Evolutionary conservation across 352 stramenopile genomes (phyloP), one percentile per base, ranked within the genome.

Genomic region (Globisporangium megalacanthum): DNA sequence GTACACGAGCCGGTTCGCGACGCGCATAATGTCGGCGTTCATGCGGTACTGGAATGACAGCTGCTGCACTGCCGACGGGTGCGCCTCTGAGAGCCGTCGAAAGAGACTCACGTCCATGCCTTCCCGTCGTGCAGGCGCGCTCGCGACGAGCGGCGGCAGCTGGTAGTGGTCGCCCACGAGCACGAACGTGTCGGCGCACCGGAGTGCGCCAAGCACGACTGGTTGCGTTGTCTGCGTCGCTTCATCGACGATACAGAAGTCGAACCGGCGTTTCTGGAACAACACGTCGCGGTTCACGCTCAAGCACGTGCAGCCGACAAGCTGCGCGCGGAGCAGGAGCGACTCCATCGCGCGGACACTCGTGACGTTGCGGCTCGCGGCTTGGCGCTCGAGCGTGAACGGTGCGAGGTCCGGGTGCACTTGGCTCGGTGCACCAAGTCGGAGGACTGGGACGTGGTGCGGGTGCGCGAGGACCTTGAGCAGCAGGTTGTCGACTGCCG

Each of bases 1-100:
- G 57, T 98, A 97, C 11, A 97, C 75, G 49, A 99, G 72, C 14
- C 86, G 80, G 75, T 99, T 99, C 29, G 86, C 96, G 9, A 99
- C 51, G 44, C 88, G 60, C 80, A 98, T 98, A 53, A 99, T 98
- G 48, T 98, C 79, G 39, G 75, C 68, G 66, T 98, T 97, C 97
- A 99, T 99, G 47, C 97, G 89, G 69, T 99, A 99, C 78, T 99
- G 97, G 49, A 96, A 94, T n/a, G 86, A 97, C n/a, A 99, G 70
- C 56, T 94, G 83, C 50, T 96, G 83, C 35, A 97, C 89, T 6
- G 91, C 83, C 61, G 82, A 69, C 13, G 92, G 95, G 57, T 98
- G 92, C 29, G 79, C 86, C 52, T 98, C 89, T 8, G 89, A 88
- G 15, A 99, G 63, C 9, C 86, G 72, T 49, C 88, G 85, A 53